Evolutionary conservation across 768 basidiomycete species (phyloP), one percentile per base, ranked within the genome.

Genomic region (Russula emetica): DNA sequence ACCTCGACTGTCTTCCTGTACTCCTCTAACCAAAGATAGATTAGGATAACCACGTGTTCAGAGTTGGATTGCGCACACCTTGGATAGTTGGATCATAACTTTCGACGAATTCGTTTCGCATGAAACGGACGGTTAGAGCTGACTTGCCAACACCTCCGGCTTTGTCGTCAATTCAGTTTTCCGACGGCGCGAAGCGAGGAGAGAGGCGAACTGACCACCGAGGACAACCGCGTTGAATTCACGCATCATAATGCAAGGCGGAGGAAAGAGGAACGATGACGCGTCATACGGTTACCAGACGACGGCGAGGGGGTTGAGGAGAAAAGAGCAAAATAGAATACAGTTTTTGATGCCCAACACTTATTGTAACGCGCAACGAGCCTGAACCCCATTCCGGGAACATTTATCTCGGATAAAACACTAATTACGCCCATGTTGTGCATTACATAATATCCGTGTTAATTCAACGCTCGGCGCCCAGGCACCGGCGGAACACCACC

Each of bases 61-160:
- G 14, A 16, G 32, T 6, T 45, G 8, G 28, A 42, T 47, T 26
- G 16, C 38, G 69, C 75, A 51, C 53, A 87, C 90, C 90, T 83
- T 92, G 89, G 70, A 92, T 91, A 14, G 90, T 91, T 30, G 90
- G 90, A 71, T 92, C 88, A 72, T 92, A 92, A 67, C 82, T 82
- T 69, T 89, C 86, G 34, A 89, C 77, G 73, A 90, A 92, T 50
- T 82, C 78, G 72, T 88, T 83, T 67, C 81, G 81, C 53, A 90
- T 83, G 72, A 87, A 92, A 63, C 89, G 83, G 69, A 90, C 85
- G 71, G 90, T 91, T 38, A 94, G 78, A 14, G 92, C 90, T 28
- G 90, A 92, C 75, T 94, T 94, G 54, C 92, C 92, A 58, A 94
- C 91, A 26, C 92, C 92, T 70, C 92, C 92, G 71, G 90, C 90